Conservation (phyloP, 1,284 basidiomycete species). For the Ganoderma boninense region DNA sequence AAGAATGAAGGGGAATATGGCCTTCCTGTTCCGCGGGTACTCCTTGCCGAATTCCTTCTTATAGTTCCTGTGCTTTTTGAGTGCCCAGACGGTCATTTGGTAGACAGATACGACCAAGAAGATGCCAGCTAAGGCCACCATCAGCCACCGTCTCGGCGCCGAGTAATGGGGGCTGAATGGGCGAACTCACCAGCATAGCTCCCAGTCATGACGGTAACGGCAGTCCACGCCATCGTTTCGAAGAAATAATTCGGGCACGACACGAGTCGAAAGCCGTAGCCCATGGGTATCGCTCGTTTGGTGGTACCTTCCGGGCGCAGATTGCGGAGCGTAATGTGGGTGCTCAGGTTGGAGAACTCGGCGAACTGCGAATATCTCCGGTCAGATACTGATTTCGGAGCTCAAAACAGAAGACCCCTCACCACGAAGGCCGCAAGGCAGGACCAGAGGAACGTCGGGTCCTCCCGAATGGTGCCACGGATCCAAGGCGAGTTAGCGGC, state of each 20-base stretch:
- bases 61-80: conserved; percentile 92
- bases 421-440: conserved; percentile 82
- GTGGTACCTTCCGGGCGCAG: conserved; percentile 87
- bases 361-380: conserved; percentile 63
- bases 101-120: conserved; percentile 76
- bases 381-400: conserved; percentile 1
- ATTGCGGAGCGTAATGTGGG: conserved; percentile 84
- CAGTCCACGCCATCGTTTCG: conserved; percentile 83
- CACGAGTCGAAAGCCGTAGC: conserved; percentile 87
- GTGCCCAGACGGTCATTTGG: conserved; percentile 91
- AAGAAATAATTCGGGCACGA: conserved; percentile 97
- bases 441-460: conserved; percentile 73
- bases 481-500: conserved; percentile 68
- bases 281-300: conserved; percentile 85
- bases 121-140: conserved; percentile 55
- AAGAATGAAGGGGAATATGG: conserved; percentile 82
- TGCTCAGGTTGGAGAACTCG: conserved; percentile 88
- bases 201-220: conserved; percentile 82
- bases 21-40: conserved; percentile 81
- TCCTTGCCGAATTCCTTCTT: conserved; percentile 93
- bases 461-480: conserved; percentile 72
- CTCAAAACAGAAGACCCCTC: conserved; percentile 44
- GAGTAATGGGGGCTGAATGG: conserved; percentile 1
- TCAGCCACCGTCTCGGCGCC: conserved; percentile 38
- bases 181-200: conserved; percentile 73